Conservation (phyloP, 2,329 filamentous ascomycete genomes). For the Aschersonia sp. region DNA sequence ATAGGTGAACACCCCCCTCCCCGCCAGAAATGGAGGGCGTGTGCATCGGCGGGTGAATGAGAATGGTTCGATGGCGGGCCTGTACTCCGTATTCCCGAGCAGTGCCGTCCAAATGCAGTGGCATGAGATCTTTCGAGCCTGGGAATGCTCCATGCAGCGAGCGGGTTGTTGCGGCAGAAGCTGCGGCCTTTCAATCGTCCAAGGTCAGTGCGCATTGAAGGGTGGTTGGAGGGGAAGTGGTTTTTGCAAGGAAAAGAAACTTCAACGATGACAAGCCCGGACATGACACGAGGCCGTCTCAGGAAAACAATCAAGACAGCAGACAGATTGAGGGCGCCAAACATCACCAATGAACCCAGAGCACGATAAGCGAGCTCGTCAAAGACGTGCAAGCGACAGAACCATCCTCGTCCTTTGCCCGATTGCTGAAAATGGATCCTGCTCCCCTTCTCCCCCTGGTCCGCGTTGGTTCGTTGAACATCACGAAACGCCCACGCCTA, state of each 20-base stretch:
- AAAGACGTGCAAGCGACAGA: no score
- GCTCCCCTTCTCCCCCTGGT: not conserved
- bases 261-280: no score
- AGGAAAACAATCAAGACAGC: no score
- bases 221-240: no score
- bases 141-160: not conserved
- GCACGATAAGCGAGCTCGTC: no score
- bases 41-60: not conserved
- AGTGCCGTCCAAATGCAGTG: not conserved
- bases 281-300: no score
- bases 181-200: not conserved
- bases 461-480: no score
- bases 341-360: no score
- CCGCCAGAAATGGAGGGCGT: not conserved
- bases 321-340: no score
- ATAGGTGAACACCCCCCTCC: no score
- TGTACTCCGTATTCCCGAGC: not conserved
- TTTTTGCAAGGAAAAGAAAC: no score
- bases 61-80: not conserved
- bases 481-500: not conserved
- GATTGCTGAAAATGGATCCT: not conserved
- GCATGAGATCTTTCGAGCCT: not conserved
- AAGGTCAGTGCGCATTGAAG: no score
- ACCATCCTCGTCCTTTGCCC: not conserved
- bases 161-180: not conserved